Base-by-base conservation (phyloP, 108 stramenopile species). In the Cyclotella choctawhatcheeana region DNA sequence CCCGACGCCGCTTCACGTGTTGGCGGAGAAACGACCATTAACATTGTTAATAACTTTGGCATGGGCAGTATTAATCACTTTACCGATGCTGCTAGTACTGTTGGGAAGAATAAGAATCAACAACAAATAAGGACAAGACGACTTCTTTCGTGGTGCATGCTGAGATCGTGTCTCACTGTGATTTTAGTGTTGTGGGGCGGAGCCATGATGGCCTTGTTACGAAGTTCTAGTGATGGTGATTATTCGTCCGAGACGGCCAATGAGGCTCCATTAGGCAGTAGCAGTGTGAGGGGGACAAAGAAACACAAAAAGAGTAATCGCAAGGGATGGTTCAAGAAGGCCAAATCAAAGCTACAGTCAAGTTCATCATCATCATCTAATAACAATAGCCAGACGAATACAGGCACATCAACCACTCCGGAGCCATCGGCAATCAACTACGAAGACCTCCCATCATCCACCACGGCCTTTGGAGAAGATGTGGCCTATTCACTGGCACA, bases 41-140 rank as follows among this genome's bases (percentile, higher is more conserved):
- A 60, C 37, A 60, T 60, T 24, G 27, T 40, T 21, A 60, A 60
- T 12, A 60, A 60, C 24, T 60, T 60, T 29, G 59, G 59, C 1
- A 40, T 60, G 34, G 59, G 59, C 33, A 60, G 59, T 20, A 22
- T 60, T 2, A 60, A 60, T 43, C 59, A 60, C 29, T 60, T 60
- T 40, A 40, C 59, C 27, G 55, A 30, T 56, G 55, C 55, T 2
- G 55, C 55, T n/a, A 30, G 12, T 12, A 2, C 17, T 12, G 27
- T 8, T 56, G n/a, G 31, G 3, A 60, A 29, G 35, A 60, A 60
- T 43, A 37, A 20, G n/a, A 60, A 60, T 4, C n/a, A n/a, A n/a
- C n/a, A n/a, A n/a, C n/a, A n/a, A n/a, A n/a, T n/a, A n/a, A n/a
- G n/a, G 58, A 6, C 37, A 37, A 40, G 35, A n/a, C n/a, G n/a